Evolutionary conservation across 2,329 filamentous ascomycete genomes (phyloP), one percentile per base, ranked within the genome.

Genomic region (Stenocarpella maydis): DNA sequence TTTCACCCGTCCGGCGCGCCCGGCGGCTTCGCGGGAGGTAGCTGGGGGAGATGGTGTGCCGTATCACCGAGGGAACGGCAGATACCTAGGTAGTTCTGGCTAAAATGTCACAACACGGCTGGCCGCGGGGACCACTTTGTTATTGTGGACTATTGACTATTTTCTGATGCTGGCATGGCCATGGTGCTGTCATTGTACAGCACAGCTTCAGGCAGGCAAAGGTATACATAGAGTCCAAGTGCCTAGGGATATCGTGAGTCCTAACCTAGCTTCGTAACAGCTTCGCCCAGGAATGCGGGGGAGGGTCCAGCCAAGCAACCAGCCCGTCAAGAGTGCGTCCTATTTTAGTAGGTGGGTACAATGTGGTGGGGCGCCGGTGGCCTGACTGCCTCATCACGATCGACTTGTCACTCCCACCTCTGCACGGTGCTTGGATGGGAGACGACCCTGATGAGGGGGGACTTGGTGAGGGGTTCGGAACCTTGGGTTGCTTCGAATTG

Each of bases 281-380:
- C 58, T 26, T 49, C 58, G 19, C 28, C 28, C 28, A 37, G 67
- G 37, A 70, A 70, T 67, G 68, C 68, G 68, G 68, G 68, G 68
- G 68, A 63, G 68, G 68, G n/a, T 26, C 68, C 34, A 34, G 41
- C 41, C 43, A 54, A 63, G 45, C 4, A 15, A 15, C 41, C 34
- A 5, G 26, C 17, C 17, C n/a, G n/a, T n/a, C n/a, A n/a, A n/a
- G n/a, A n/a, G n/a, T n/a, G n/a, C 41, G 37, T 52, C 55, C 47
- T 39, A 12, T 43, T 67, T 54, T 47, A 28, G 65, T 45, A 64
- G 53, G 52, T 64, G 55, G 60, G 47, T 37, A 55, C 45, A 4
- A 9, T 34, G 9, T 9, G 31, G 31, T 9, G 15, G 53, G 43
- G 49, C 43, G 58, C 37, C 39, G 34, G 60, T 69, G 63, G 63